A percentile compares a stretch with the other conserved stretches of the same genome.
Evolutionary conservation across 179 eudicot species (phyloP).

Genomic region (Camellia oleifera): DNA sequence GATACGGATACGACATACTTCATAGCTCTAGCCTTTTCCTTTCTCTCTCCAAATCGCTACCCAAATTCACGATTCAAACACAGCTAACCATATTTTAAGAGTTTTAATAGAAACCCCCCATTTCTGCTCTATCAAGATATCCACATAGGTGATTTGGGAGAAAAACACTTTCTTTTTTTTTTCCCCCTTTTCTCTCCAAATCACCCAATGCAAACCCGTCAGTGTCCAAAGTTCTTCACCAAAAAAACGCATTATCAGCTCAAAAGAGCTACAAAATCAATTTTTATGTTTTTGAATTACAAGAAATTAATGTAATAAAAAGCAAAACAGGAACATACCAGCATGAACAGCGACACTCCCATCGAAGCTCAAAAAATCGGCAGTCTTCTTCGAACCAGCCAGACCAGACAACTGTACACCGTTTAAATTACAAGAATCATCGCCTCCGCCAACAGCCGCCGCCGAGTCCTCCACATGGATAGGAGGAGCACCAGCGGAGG

Average conservation of each 20-base stretch:
- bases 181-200: no score
- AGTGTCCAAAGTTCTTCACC: not conserved
- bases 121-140: no score
- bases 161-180: no score
- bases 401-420: slow-evolving; percentile 29
- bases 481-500: slow-evolving; percentile 33
- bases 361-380: slow-evolving; percentile 53
- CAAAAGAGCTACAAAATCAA: not conserved
- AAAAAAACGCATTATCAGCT: not conserved
- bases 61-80: no score
- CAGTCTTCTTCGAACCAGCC: slow-evolving; percentile 27
- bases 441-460: slow-evolving; percentile 16
- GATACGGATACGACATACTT: no score
- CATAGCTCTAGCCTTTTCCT: no score
- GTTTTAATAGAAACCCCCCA: no score
- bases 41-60: no score
- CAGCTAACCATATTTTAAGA: no score
- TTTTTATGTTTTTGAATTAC: no score
- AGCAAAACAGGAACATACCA: slow-evolving; percentile 31
- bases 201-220: no score
- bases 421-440: slow-evolving; percentile 17
- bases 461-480: slow-evolving; percentile 17
- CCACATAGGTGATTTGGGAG: no score
- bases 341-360: slow-evolving; percentile 87
- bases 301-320: not conserved